A percentile compares a stretch with the other conserved stretches of the same genome.
phyloP scores from a whole-genome alignment of 2,329 filamentous ascomycete genomes.

The Hirsutella rhossiliensis region DNA sequence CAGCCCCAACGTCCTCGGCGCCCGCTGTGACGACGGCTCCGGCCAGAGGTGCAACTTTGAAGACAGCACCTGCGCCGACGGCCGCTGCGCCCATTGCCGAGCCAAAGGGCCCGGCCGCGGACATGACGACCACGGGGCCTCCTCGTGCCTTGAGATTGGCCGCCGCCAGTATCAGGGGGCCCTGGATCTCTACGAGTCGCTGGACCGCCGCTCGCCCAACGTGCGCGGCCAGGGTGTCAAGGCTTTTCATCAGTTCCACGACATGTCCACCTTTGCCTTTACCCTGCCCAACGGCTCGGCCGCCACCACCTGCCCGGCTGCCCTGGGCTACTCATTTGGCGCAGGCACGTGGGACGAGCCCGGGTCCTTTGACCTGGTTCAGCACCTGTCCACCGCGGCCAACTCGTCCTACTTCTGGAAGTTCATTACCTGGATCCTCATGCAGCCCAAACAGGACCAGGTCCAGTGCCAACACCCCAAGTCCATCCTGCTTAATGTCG shows the following conservation, averaged over 20 bases:
- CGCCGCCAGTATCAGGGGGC: slow-evolving; percentile 53
- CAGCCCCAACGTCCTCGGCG: slow-evolving; percentile 74
- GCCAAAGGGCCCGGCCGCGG: slow-evolving; percentile 57
- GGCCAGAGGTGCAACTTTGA: slow-evolving; percentile 59
- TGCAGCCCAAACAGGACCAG: slow-evolving; percentile 57
- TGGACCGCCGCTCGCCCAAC: slow-evolving; percentile 32
- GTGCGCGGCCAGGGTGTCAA: slow-evolving; percentile 55
- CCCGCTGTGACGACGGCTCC: slow-evolving; percentile 79
- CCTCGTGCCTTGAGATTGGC: slow-evolving; percentile 69
- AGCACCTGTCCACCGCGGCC: slow-evolving; percentile 61
- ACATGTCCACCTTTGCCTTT: slow-evolving; percentile 66
- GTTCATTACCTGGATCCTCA: slow-evolving; percentile 57
- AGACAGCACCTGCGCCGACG: slow-evolving; percentile 68
- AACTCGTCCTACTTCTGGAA: slow-evolving; percentile 67
- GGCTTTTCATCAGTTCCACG: slow-evolving; percentile 69
- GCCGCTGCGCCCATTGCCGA: slow-evolving; percentile 55
- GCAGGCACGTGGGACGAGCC: slow-evolving; percentile 84
- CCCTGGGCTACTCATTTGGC: slow-evolving; percentile 80
- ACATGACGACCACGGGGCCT: slow-evolving; percentile 54
- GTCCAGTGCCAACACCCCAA: slow-evolving; percentile 68
- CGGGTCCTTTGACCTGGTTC: slow-evolving; percentile 80
- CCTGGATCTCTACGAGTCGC: slow-evolving; percentile 32
- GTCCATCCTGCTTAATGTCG: slow-evolving; percentile 76
- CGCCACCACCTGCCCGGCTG: slow-evolving; percentile 69
- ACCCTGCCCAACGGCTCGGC: slow-evolving; percentile 56